These are phyloP conservation scores for Sporothrix sp. DNA, from an alignment of 2,329 filamentous ascomycete genomes.

Conservation along the genomic window DNA sequence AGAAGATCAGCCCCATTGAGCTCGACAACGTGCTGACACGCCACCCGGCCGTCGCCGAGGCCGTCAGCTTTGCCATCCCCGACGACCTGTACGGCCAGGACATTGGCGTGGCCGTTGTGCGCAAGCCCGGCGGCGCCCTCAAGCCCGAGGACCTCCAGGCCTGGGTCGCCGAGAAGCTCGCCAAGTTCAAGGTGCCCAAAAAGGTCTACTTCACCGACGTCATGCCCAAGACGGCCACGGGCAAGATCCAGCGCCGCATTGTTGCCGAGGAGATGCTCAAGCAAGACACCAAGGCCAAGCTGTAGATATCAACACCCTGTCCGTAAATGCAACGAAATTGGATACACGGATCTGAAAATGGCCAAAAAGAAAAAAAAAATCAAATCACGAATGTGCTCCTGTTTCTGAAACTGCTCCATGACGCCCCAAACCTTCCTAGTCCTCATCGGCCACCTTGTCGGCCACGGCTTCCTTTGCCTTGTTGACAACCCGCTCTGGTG, in stretches of 20 bases:
- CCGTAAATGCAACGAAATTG: neutral
- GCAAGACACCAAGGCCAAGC: conserved; percentile 48
- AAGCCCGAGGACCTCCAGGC: conserved; percentile 51
- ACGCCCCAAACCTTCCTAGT: no score
- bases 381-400: no score
- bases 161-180: conserved; percentile 61
- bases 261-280: conserved; percentile 81
- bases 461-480: conserved; percentile 40
- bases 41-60: conserved; percentile 63
- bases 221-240: conserved; percentile 89
- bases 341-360: neutral
- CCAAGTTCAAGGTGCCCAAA: conserved; percentile 80
- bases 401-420: no score
- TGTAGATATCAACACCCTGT: conserved; percentile 28
- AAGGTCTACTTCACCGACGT: conserved; percentile 74
- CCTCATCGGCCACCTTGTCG: conserved; percentile 44
- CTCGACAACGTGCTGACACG: conserved; percentile 73
- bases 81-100: conserved; percentile 80
- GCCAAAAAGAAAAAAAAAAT: no score
- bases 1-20: conserved; percentile 84
- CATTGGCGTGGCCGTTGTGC: conserved; percentile 64
- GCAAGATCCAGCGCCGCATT: conserved; percentile 76
- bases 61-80: conserved; percentile 72
- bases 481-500: conserved; percentile 41
- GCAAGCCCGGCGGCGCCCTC: conserved; percentile 53